Evolutionary conservation across 1,284 basidiomycete genomes (phyloP), one percentile per base, ranked within the genome.

Genomic region (Leccinum pachyderme): DNA sequence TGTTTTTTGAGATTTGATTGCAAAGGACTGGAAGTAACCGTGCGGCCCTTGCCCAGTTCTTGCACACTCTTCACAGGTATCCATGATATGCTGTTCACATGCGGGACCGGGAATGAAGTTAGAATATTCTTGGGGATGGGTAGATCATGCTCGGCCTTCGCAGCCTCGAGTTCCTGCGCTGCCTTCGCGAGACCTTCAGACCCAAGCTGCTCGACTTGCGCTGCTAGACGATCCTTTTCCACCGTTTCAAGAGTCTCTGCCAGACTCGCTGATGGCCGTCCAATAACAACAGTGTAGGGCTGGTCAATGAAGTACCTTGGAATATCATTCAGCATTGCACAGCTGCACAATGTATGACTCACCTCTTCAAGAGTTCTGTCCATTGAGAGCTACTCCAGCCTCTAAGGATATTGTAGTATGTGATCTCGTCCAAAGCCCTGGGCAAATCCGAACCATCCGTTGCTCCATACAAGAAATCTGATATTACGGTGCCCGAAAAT

Each of bases 11-110:
- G 74, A 57, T 66, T 65, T 47, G 68, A 68, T 51, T 67, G 63
- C 59, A 66, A 56, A 47, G 71, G 52, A 37, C 44, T 43, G n/a
- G 68, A 54, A 31, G 63, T 35, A 33, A 54, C 47, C 33, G 66
- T 59, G 52, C 82, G 73, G 15, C 81, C 79, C 47, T 70, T 73
- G 33, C 81, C 83, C 28, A 75, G 70, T 65, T 91, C 85, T 67
- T 87, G 87, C 15, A 83, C 71, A 57, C 87, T 96, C 63, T 95
- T 84, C 2, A 99, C 95, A 1, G 91, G 86, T 56, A 99, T 95
- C 95, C 96, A 99, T 6, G 89, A 84, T 64, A 99, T 95, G 59
- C 86, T 91, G 64, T 89, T 86, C 24, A 95, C 90, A 63, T 89
- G 82, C 0, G 95, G 95, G 31, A 96, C 85, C 15, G 89, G 87